Conservation (phyloP, 805 yeast species). For the Metschnikowia chrysomelidarum region DNA sequence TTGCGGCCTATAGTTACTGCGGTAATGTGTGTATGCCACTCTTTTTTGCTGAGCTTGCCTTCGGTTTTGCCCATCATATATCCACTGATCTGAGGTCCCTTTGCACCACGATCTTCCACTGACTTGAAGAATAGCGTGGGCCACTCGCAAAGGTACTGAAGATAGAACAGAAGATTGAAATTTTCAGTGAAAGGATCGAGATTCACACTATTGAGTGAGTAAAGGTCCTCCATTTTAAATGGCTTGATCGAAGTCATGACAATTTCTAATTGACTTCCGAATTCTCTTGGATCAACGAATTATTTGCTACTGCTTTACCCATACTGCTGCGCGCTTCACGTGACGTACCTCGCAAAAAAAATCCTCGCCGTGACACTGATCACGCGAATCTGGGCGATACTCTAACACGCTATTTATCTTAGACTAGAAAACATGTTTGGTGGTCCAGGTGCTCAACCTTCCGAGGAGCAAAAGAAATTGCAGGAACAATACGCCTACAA, state of each 20-base stretch:
- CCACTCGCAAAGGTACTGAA: conserved; percentile 81
- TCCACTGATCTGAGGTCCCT: conserved; percentile 45
- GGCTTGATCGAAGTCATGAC: conserved; percentile 86
- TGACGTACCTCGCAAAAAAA: conserved; percentile 10
- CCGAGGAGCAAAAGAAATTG: conserved; percentile 64
- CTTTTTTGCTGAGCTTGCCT: conserved; percentile 60
- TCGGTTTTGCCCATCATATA: conserved; percentile 97
- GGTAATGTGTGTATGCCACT: conserved; percentile 96
- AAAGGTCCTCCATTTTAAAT: conserved; percentile 81
- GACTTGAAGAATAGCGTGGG: conserved; percentile 87
- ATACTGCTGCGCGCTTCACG: conserved; percentile 2
- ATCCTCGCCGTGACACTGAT: no score
- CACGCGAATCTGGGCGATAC: conserved; percentile 2
- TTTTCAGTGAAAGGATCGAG: conserved; percentile 91
- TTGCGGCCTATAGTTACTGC: conserved; percentile 88
- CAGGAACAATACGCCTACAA: conserved; percentile 62
- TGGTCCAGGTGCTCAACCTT: conserved; percentile 46
- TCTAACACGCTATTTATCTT: background rate
- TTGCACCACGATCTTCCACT: conserved; percentile 28
- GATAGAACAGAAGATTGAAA: conserved; percentile 78
- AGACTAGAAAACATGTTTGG: conserved; percentile 36
- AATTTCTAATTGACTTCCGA: background rate
- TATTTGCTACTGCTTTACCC: background rate
- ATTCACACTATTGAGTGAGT: conserved; percentile 70
- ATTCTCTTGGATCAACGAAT: background rate